Percentiles rank a stretch among this genome's conserved stretches.
Evolutionary conservation across 2,329 filamentous ascomycete genomes (phyloP).

Genomic region (Fusarium decemcellulare): DNA sequence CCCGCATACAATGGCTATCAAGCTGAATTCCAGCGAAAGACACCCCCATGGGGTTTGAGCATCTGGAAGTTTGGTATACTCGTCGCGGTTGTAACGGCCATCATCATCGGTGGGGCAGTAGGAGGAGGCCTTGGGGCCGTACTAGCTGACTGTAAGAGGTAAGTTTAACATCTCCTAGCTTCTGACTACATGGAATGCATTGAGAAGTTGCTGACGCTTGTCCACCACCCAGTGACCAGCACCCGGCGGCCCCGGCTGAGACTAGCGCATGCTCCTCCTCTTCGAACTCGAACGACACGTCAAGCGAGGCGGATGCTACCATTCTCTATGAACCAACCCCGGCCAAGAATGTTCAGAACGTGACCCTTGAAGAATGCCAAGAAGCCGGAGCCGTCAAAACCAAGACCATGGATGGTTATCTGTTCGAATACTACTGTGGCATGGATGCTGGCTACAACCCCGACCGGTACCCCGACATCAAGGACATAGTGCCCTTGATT

Average conservation of each 20-base stretch:
- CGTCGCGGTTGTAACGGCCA: neutral
- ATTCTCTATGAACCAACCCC: neutral
- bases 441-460: neutral
- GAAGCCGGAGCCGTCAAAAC: neutral
- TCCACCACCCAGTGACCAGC: neutral
- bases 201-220: neutral
- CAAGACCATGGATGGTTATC: neutral
- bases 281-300: neutral
- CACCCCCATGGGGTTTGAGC: slow-evolving; percentile 4
- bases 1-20: neutral
- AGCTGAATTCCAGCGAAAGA: neutral
- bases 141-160: neutral
- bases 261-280: neutral
- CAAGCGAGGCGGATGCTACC: neutral
- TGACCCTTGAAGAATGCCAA: neutral
- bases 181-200: neutral
- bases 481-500: slow-evolving; percentile 12
- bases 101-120: slow-evolving; percentile 3
- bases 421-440: neutral
- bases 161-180: neutral
- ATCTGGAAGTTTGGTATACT: neutral
- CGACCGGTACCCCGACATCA: neutral
- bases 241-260: neutral
- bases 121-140: slow-evolving; percentile 5
- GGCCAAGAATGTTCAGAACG: slow-evolving; percentile 8